These are phyloP conservation scores for Schizophyllum commune DNA, from an alignment of 1,284 basidiomycete species.

Conservation along the genomic window DNA sequence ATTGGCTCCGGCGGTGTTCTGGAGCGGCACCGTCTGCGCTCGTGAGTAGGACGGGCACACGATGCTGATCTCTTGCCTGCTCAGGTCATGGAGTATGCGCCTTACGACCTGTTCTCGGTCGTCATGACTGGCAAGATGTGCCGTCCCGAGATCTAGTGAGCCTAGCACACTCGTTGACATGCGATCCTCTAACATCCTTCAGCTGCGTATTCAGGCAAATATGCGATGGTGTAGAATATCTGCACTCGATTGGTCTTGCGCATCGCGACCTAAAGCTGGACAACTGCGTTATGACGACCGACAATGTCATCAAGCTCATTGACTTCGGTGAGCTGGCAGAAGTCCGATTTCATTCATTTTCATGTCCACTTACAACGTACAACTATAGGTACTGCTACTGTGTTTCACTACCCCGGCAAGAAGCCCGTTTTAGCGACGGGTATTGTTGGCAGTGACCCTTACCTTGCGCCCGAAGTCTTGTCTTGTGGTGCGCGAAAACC, in stretches of 20 bases:
- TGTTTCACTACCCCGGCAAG: slow-evolving; percentile 96
- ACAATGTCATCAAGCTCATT: slow-evolving; percentile 97
- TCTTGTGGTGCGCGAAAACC: slow-evolving; percentile 39
- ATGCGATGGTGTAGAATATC: slow-evolving; percentile 95
- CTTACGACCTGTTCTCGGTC: slow-evolving; percentile 96
- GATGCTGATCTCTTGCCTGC: slow-evolving; percentile 1
- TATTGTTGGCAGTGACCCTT: slow-evolving; percentile 96
- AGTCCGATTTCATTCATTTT: neutral
- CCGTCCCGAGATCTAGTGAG: slow-evolving; percentile 96
- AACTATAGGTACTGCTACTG: slow-evolving; percentile 75
- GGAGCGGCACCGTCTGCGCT: neutral
- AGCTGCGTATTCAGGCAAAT: slow-evolving; percentile 84
- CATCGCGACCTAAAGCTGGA: slow-evolving; percentile 99
- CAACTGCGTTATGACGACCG: slow-evolving; percentile 96
- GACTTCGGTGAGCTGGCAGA: slow-evolving; percentile 61
- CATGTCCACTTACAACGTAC: neutral
- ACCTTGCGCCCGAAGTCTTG: slow-evolving; percentile 94
- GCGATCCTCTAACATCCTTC: too few relatives aligned
- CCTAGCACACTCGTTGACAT: too few relatives aligned
- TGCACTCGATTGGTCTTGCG: slow-evolving; percentile 95
- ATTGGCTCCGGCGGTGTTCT: neutral
- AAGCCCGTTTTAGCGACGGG: slow-evolving; percentile 72
- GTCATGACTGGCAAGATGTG: slow-evolving; percentile 99
- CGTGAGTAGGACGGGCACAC: neutral
- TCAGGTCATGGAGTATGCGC: slow-evolving; percentile 99